phyloP scores from a whole-genome alignment of 805 yeast species.

The Torulaspora indica region DNA sequence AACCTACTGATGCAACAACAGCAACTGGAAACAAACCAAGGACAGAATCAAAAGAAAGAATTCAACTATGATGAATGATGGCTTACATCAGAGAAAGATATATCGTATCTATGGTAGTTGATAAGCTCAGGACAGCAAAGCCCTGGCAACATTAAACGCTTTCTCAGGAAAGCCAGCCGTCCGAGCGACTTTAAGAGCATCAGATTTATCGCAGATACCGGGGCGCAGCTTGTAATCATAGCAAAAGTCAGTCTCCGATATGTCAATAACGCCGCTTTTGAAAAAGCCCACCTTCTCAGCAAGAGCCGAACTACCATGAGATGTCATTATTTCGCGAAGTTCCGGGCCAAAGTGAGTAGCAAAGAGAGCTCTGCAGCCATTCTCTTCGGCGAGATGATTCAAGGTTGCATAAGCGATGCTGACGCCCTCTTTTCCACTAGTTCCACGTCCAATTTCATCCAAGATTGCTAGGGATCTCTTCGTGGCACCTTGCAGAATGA shows the following conservation, averaged over 20 bases:
- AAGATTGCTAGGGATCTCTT: slow-evolving; percentile 64
- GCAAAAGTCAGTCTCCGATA: slow-evolving; percentile 24
- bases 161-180: slow-evolving; percentile 70
- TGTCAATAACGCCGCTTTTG: slow-evolving; percentile 28
- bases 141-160: slow-evolving; percentile 52
- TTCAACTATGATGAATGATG: slow-evolving; percentile 11
- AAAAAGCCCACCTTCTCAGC: slow-evolving; percentile 19
- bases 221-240: slow-evolving; percentile 52
- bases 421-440: slow-evolving; percentile 77
- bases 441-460: slow-evolving; percentile 89
- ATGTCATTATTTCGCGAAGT: slow-evolving; percentile 39
- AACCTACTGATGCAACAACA: slow-evolving; percentile 23
- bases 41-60: slow-evolving; percentile 4
- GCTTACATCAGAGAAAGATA: neutral
- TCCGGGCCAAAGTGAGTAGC: slow-evolving; percentile 82
- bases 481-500: slow-evolving; percentile 63
- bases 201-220: slow-evolving; percentile 71
- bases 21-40: slow-evolving; percentile 9
- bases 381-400: slow-evolving; percentile 47
- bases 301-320: slow-evolving; percentile 26
- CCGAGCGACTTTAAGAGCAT: slow-evolving; percentile 71
- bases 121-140: slow-evolving; percentile 21
- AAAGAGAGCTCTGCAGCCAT: slow-evolving; percentile 70
- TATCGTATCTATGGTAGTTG: neutral
- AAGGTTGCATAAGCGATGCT: slow-evolving; percentile 80